Evolutionary conservation across 768 basidiomycete species (phyloP).

Genomic region (Lentinula edodes): DNA sequence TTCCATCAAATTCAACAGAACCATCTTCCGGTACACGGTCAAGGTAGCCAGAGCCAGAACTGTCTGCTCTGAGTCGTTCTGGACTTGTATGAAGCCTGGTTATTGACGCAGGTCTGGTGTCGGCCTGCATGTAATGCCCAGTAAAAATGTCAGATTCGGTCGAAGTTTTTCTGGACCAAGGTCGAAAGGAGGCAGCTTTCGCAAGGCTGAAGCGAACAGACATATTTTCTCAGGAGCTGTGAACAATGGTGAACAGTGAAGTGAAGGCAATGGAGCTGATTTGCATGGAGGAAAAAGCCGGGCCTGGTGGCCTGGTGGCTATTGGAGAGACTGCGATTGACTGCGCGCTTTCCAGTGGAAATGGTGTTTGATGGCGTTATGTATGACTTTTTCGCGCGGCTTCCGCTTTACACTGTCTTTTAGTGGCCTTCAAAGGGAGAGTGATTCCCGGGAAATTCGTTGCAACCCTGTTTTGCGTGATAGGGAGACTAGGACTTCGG

Average conservation of each 20-base stretch:
- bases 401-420: no score
- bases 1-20: constrained; percentile 13
- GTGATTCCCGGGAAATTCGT: no score
- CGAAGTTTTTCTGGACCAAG: neutral
- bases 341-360: neutral
- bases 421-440: no score
- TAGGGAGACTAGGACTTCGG: no score
- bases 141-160: neutral
- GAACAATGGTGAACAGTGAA: neutral
- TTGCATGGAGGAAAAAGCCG: neutral
- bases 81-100: constrained; percentile 18
- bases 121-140: neutral
- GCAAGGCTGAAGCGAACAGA: neutral
- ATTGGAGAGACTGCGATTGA: neutral
- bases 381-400: no score
- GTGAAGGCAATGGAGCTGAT: neutral
- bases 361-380: no score
- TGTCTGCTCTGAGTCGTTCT: constrained; percentile 25
- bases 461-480: no score
- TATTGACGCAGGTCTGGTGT: neutral
- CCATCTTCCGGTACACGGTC: constrained; percentile 34
- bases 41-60: constrained; percentile 14
- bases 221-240: neutral
- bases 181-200: neutral
- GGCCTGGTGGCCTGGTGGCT: no score